A percentile compares a stretch with the other conserved stretches of the same genome.
phyloP scores from a whole-genome alignment of 2,329 filamentous ascomycete species.

The Cercospora janseana region DNA sequence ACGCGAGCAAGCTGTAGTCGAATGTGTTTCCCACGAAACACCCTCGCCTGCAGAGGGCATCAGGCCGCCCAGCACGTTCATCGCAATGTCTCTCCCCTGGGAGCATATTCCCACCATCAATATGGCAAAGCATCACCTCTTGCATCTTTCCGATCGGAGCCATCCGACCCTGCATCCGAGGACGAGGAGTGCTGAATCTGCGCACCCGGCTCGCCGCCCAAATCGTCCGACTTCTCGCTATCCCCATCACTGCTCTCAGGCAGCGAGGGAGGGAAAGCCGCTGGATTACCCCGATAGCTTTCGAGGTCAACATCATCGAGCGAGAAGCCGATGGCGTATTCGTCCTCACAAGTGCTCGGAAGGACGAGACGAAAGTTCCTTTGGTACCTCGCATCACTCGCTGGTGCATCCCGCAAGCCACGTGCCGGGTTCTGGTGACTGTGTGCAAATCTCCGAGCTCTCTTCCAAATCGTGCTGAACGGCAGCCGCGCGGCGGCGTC shows the following conservation, averaged over 20 bases:
- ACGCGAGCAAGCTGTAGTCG: no score
- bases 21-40: no score
- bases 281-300: background rate
- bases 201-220: constrained; percentile 1
- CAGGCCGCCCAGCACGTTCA: no score
- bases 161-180: no score
- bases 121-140: background rate
- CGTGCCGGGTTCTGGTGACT: background rate
- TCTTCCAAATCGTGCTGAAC: constrained; percentile 1
- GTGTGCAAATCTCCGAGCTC: background rate
- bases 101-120: no score
- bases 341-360: background rate
- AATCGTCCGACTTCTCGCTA: background rate
- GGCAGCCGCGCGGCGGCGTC: background rate
- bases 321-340: background rate
- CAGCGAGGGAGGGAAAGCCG: background rate
- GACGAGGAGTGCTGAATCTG: background rate
- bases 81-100: no score
- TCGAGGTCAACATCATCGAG: background rate
- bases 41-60: no score
- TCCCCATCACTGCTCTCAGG: background rate
- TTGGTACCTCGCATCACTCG: constrained; percentile 1
- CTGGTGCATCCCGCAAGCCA: constrained; percentile 6
- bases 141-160: background rate
- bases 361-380: background rate